Conservation (phyloP, 345 rosid species). For the Linum usitatissimum region DNA sequence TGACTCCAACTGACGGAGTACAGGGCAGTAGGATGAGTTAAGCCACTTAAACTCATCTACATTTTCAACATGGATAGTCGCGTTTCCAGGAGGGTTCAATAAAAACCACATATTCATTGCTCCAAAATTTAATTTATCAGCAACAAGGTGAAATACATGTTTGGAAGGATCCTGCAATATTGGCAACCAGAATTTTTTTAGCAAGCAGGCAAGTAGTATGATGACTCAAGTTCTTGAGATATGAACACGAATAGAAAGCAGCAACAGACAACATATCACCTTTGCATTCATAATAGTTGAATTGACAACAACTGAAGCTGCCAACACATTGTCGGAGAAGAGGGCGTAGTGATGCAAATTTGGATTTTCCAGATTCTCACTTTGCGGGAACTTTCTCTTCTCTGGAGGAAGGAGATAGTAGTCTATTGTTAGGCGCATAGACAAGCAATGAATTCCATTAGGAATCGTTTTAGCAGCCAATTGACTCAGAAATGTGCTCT, state of each 20-base stretch:
- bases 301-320: constrained; percentile 99
- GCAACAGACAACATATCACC: constrained; percentile 32
- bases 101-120: constrained; percentile 99
- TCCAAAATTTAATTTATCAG: constrained; percentile 86
- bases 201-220: constrained; percentile 5
- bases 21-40: constrained; percentile 94
- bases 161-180: constrained; percentile 78
- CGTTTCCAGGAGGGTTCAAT: constrained; percentile 84
- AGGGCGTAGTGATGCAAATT: constrained; percentile 89
- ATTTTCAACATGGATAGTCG: constrained; percentile 92
- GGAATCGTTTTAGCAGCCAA: constrained; percentile 98
- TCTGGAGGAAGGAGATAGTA: constrained; percentile 81
- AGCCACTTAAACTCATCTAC: constrained; percentile 98
- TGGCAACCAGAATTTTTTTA: constrained; percentile 8
- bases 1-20: constrained; percentile 86
- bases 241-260: neutral
- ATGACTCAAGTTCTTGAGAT: neutral
- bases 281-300: constrained; percentile 87
- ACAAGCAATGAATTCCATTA: constrained; percentile 87
- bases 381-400: constrained; percentile 79
- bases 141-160: constrained; percentile 95
- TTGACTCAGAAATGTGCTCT: constrained; percentile 98
- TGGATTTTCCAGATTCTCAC: constrained; percentile 81
- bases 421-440: constrained; percentile 92
- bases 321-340: constrained; percentile 98